These are phyloP conservation scores for Boletus insuetus DNA, from an alignment of 768 basidiomycete species.

Conservation along the genomic window DNA sequence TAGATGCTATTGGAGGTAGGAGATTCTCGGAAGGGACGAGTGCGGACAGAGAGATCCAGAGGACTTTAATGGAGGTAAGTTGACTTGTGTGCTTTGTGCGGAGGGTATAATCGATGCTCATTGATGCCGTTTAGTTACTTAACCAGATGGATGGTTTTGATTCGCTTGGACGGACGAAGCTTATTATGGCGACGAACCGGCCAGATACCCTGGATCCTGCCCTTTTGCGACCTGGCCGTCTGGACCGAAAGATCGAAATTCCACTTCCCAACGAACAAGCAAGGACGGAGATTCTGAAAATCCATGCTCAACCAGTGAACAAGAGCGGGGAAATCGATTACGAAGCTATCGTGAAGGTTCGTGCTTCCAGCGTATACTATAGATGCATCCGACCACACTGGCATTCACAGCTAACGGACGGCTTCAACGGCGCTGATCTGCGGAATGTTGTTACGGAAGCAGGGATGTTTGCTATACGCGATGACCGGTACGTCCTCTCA, in stretches of 20 bases:
- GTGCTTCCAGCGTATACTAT: conserved; percentile 3
- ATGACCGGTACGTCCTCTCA: conserved; percentile 66
- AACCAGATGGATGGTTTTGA: conserved; percentile 99
- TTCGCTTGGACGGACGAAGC: conserved; percentile 89
- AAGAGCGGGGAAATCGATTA: conserved; percentile 96
- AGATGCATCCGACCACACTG: background rate
- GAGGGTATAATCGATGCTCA: background rate
- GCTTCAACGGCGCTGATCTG: conserved; percentile 95
- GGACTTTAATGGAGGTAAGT: conserved; percentile 93
- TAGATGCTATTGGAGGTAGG: conserved; percentile 95
- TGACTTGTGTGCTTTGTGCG: background rate
- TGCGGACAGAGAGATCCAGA: conserved; percentile 97
- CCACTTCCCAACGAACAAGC: conserved; percentile 97
- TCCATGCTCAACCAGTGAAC: conserved; percentile 91
- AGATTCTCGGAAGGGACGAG: conserved; percentile 93
- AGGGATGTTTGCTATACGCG: conserved; percentile 98
- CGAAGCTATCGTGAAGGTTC: conserved; percentile 94
- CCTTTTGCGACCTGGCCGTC: conserved; percentile 89
- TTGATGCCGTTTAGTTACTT: conserved; percentile 57
- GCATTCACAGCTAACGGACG: conserved; percentile 67
- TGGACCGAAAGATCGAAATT: conserved; percentile 97
- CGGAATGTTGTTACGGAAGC: conserved; percentile 94
- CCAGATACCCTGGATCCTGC: conserved; percentile 98
- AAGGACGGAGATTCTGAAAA: conserved; percentile 94
- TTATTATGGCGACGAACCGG: conserved; percentile 99